These are phyloP conservation scores for Pleodorina starrii DNA, from an alignment of 139 green algal genomes.

Conservation along the genomic window DNA sequence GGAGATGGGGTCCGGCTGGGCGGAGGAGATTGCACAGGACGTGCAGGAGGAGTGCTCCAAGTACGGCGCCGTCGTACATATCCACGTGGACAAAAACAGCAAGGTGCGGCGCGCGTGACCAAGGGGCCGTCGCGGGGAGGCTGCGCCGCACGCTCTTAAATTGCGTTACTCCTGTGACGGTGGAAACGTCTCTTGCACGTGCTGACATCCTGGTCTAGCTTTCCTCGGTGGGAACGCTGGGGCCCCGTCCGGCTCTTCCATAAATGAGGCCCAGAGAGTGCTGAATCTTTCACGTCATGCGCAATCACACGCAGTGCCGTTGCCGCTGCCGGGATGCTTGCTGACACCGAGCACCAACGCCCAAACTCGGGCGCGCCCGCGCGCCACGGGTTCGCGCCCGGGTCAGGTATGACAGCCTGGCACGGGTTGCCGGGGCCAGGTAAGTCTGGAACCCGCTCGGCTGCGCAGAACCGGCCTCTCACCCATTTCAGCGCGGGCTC, in stretches of 20 bases:
- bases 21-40: constrained; percentile 91
- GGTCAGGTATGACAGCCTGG: constrained; percentile 1
- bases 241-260: background rate
- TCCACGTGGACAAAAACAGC: constrained; percentile 86
- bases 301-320: constrained; percentile 41
- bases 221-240: no score
- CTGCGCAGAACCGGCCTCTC: background rate
- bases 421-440: background rate
- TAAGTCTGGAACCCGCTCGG: background rate
- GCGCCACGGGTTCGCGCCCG: background rate
- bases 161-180: no score
- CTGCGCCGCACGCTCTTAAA: no score
- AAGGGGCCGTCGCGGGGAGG: no score
- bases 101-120: constrained; percentile 67
- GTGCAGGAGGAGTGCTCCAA: constrained; percentile 92
- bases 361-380: background rate
- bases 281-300: constrained; percentile 23
- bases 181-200: no score
- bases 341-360: constrained; percentile 14
- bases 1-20: constrained; percentile 82
- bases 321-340: constrained; percentile 36
- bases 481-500: background rate
- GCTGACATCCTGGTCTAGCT: no score
- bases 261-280: background rate
- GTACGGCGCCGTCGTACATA: constrained; percentile 89